Conservation (phyloP, 768 basidiomycete genomes). For the Russula brevipes region DNA sequence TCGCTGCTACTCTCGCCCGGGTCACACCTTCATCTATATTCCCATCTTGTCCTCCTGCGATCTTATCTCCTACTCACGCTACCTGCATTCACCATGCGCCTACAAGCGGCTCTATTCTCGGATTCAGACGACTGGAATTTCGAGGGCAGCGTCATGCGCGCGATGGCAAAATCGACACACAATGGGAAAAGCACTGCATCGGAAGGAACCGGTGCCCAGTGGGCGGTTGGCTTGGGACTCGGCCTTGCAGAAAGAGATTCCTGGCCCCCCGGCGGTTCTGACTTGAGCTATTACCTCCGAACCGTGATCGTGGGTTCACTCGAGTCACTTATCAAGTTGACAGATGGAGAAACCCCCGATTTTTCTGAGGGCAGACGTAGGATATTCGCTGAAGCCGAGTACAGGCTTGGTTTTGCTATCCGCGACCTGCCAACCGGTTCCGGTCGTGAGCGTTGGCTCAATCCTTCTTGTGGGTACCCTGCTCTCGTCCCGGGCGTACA, state of each 20-base stretch:
- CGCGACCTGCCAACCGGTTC: slow-evolving; percentile 61
- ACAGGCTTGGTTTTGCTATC: slow-evolving; percentile 79
- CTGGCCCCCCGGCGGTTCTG: slow-evolving; percentile 86
- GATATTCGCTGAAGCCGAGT: slow-evolving; percentile 58
- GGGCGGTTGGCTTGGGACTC: slow-evolving; percentile 71
- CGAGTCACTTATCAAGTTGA: slow-evolving; percentile 31
- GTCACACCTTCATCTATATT: slow-evolving; percentile 60
- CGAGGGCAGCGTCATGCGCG: slow-evolving; percentile 21
- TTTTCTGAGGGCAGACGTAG: slow-evolving; percentile 6
- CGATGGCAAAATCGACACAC: slow-evolving; percentile 21
- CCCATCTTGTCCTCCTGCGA: slow-evolving; percentile 63
- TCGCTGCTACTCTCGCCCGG: slow-evolving; percentile 57
- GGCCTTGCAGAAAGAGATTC: slow-evolving; percentile 64
- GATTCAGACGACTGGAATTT: slow-evolving; percentile 49
- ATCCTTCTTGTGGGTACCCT: slow-evolving; percentile 64
- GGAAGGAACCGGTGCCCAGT: slow-evolving; percentile 25
- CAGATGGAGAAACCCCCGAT: not conserved
- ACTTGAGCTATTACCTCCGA: slow-evolving; percentile 75
- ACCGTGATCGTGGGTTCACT: slow-evolving; percentile 83
- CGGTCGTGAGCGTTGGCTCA: slow-evolving; percentile 70
- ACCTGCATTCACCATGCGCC: slow-evolving; percentile 64
- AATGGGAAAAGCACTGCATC: not conserved
- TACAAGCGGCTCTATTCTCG: slow-evolving; percentile 70
- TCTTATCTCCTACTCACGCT: slow-evolving; percentile 72
- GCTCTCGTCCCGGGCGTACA: not conserved